A percentile compares a stretch with the other conserved stretches of the same genome.
Conservation (phyloP, 2,329 filamentous ascomycete genomes). For the Cladosporium sp. region DNA sequence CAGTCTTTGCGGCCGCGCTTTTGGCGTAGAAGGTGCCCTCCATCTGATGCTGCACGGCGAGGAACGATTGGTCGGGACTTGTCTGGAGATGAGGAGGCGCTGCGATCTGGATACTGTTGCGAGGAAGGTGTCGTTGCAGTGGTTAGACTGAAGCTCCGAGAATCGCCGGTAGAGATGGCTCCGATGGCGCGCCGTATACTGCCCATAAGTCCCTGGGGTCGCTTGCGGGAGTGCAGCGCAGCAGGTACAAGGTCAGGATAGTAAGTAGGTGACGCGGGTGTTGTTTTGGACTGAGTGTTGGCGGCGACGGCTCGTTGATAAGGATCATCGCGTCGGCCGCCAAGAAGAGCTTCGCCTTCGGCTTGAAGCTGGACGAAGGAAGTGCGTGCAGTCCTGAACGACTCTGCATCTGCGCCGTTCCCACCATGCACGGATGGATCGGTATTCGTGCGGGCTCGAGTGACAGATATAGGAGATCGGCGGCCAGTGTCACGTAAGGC, state of each 20-base stretch:
- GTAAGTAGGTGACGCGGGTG: not conserved
- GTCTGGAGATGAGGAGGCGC: constrained; percentile 24
- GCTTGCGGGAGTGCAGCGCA: constrained; percentile 9
- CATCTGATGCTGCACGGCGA: constrained; percentile 42
- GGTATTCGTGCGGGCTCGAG: constrained; percentile 3
- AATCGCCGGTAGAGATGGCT: constrained; percentile 25
- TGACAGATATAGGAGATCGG: constrained; percentile 11
- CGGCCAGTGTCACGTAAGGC: constrained; percentile 21
- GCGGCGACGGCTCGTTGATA: constrained; percentile 27
- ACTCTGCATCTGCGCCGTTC: constrained; percentile 39
- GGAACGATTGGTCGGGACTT: constrained; percentile 23
- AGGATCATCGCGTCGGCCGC: constrained; percentile 35
- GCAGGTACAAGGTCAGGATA: constrained; percentile 8
- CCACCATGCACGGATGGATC: not conserved
- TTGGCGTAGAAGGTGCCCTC: constrained; percentile 34
- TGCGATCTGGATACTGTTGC: constrained; percentile 16
- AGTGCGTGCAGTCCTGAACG: constrained; percentile 49
- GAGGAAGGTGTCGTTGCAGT: constrained; percentile 6
- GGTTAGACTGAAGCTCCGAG: constrained; percentile 28
- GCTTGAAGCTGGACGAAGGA: constrained; percentile 47
- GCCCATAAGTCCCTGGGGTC: constrained; percentile 27
- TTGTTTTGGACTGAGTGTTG: constrained; percentile 15
- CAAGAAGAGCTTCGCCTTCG: constrained; percentile 51
- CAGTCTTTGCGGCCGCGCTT: constrained; percentile 41
- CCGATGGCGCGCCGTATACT: constrained; percentile 30